These are phyloP conservation scores for Cyberlindnera japonica DNA, from an alignment of 805 yeast species.

Conservation along the genomic window DNA sequence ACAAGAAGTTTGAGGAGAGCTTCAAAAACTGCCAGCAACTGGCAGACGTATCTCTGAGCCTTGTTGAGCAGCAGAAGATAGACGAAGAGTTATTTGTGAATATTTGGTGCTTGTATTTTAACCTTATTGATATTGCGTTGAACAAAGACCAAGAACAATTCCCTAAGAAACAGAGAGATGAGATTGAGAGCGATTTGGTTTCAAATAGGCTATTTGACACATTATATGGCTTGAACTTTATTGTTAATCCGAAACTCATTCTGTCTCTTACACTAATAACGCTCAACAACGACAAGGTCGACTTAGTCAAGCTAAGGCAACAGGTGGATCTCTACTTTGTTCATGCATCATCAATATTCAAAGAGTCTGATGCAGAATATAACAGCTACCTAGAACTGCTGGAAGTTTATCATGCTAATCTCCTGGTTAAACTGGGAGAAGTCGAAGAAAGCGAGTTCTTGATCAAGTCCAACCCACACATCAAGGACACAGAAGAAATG, in stretches of 20 bases:
- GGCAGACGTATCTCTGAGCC: conserved; percentile 7
- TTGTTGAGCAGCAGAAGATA: conserved; percentile 14
- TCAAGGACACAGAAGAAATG: conserved; percentile 15
- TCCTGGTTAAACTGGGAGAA: conserved; percentile 20
- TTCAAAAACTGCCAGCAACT: conserved; percentile 7
- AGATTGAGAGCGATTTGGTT: conserved; percentile 6
- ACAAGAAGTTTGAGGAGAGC: conserved; percentile 24
- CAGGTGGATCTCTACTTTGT: conserved; percentile 23
- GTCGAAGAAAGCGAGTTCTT: conserved; percentile 23
- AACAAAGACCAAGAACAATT: conserved; percentile 14
- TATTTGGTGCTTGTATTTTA: conserved; percentile 27
- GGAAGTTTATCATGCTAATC: conserved; percentile 23
- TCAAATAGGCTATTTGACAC: conserved; percentile 17
- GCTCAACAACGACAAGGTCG: conserved; percentile 19
- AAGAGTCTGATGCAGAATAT: conserved; percentile 4
- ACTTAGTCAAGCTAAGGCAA: conserved; percentile 17
- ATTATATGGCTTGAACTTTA: conserved; percentile 9
- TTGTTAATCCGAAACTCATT: conserved; percentile 22
- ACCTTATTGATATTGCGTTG: conserved; percentile 25
- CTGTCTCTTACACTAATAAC: conserved; percentile 22
- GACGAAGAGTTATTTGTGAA: conserved; percentile 16
- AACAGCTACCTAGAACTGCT: conserved; percentile 18
- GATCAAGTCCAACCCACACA: conserved; percentile 19
- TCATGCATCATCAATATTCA: conserved; percentile 7
- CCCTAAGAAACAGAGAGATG: conserved; percentile 1